Evolutionary conservation across 306 rosid species (phyloP).

Genomic region (Astragalus glycyphyllos): DNA sequence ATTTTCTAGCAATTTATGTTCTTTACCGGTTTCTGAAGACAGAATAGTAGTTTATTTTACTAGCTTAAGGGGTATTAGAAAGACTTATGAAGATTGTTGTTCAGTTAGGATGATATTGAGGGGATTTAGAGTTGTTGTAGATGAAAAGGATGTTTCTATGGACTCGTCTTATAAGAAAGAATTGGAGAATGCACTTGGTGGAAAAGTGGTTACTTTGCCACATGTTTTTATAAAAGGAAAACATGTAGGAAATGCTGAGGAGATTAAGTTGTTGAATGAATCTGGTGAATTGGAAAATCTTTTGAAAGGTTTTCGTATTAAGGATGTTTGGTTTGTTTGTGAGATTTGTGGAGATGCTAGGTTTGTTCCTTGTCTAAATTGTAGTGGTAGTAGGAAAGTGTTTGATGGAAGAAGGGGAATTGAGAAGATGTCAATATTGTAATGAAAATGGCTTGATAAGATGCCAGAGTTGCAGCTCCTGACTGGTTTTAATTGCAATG

Average conservation of each 20-base stretch:
- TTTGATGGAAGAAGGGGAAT: conserved; percentile 58
- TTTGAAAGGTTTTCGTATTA: conserved; percentile 55
- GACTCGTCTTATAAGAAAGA: conserved; percentile 72
- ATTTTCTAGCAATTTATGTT: conserved; percentile 24
- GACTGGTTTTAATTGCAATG: background rate
- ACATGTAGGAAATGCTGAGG: conserved; percentile 76
- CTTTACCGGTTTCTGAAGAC: conserved; percentile 54
- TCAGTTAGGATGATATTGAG: conserved; percentile 62
- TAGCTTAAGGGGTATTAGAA: conserved; percentile 74
- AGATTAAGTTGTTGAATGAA: conserved; percentile 67
- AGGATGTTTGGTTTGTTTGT: conserved; percentile 61
- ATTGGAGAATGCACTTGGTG: conserved; percentile 53
- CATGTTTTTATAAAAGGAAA: conserved; percentile 69
- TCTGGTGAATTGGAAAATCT: conserved; percentile 64
- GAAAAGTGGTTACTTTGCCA: conserved; percentile 57
- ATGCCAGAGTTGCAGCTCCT: conserved; percentile 68
- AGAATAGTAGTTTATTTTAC: conserved; percentile 72
- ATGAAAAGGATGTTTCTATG: conserved; percentile 85
- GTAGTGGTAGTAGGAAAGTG: conserved; percentile 75
- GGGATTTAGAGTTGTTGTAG: conserved; percentile 69
- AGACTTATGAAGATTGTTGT: conserved; percentile 80
- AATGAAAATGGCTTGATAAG: conserved; percentile 85
- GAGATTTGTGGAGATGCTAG: conserved; percentile 71
- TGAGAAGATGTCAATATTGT: conserved; percentile 67
- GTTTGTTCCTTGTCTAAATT: conserved; percentile 73